Evolutionary conservation across 176 grass and related monocot genomes (phyloP), one percentile per base, ranked within the genome.

Genomic region (Triticum urartu): DNA sequence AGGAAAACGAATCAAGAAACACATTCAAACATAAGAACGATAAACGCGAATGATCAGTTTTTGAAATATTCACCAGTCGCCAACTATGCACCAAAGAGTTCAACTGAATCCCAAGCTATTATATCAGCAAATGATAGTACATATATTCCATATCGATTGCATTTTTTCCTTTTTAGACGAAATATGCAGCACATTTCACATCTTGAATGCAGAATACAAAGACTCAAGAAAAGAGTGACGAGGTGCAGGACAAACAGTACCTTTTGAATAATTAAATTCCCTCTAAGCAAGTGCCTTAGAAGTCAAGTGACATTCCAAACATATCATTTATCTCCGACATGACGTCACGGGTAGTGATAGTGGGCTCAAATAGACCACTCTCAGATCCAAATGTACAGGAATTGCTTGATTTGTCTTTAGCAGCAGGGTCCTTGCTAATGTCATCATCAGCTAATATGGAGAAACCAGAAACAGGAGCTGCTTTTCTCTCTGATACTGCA

Each of bases 321-420:
- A 98, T 89, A 64, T 92, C 90, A 74, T 95, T 95, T 61, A 98
- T 94, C 68, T 98, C 94, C 2, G 85, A 87, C 97, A 98, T 92
- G 26, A 95, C 97, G 59, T 94, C 86, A 1, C 80, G 87, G 32
- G 96, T 98, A 65, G 91, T 94, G 81, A 88, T 86, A 71, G 94
- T 98, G 20, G 96, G 93, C 87, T 98, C 97, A 90, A 92, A 98
- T n/a, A 98, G 75, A 84, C 77, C 93, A 82, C 67, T 69, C 20
- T 80, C 77, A 39, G 62, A 68, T 40, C 24, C 91, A 83, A 82
- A 86, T 68, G 91, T 91, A 78, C 35, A 68, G 28, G 89, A 52
- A 40, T 33, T 78, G 24, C 34, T 90, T 26, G 13, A 48, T 63
- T 79, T 84, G 65, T 61, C 73, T 77, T 83, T 63, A 45, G 64